A percentile compares a stretch with the other conserved stretches of the same genome.
Conservation (phyloP, 805 yeast genomes). For the Metschnikowia amazonensis region DNA sequence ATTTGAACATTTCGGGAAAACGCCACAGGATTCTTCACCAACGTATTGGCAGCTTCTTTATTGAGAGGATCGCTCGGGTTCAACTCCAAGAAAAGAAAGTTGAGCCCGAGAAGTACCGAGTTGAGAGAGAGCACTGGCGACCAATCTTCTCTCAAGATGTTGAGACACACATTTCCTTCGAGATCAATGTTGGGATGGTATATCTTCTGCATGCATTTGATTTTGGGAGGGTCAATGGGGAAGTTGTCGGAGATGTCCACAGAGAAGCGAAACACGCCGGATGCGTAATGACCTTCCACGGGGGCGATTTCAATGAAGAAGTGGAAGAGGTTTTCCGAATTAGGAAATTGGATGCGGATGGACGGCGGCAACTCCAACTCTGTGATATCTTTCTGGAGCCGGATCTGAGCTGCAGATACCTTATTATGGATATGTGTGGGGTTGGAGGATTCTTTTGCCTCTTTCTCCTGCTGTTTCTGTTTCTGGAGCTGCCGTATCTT, state of each 20-base stretch:
- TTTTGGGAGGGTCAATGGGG: constrained; percentile 92
- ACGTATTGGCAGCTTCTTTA: constrained; percentile 73
- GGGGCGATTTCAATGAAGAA: constrained; percentile 60
- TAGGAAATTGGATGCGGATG: constrained; percentile 48
- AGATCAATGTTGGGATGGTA: constrained; percentile 93
- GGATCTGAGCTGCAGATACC: constrained; percentile 58
- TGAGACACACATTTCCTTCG: constrained; percentile 87
- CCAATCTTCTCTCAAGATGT: constrained; percentile 94
- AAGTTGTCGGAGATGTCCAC: constrained; percentile 64
- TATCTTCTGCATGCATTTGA: constrained; percentile 63
- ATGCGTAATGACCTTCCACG: constrained; percentile 64
- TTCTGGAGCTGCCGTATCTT: constrained; percentile 26
- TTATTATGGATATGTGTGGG: constrained; percentile 15
- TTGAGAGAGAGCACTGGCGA: constrained; percentile 84
- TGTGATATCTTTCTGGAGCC: constrained; percentile 72
- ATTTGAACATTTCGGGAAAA: constrained; percentile 56
- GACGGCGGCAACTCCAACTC: constrained; percentile 63
- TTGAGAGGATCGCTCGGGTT: constrained; percentile 91
- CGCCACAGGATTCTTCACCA: constrained; percentile 31
- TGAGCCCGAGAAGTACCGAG: constrained; percentile 76
- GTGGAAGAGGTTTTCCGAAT: constrained; percentile 55
- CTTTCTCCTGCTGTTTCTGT: constrained; percentile 16
- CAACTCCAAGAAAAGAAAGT: constrained; percentile 84
- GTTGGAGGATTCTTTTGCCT: constrained; percentile 5
- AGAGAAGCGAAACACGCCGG: constrained; percentile 69